Conservation (phyloP, 108 stramenopile species). For the Mayamaea pseudoterrestris region DNA sequence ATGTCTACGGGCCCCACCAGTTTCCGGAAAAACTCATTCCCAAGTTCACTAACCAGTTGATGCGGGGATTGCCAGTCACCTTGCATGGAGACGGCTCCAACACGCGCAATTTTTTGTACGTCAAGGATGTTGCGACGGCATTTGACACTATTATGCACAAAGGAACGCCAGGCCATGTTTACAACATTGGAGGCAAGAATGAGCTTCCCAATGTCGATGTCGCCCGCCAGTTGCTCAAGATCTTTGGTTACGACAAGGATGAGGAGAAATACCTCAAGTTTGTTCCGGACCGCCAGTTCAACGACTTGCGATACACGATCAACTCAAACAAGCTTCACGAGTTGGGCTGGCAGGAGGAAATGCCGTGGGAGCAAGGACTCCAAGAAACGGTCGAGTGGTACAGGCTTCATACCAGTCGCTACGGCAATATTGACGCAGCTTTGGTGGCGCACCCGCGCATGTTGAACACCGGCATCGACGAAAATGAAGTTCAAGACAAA, state of each 20-base stretch:
- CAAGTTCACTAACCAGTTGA: conserved; percentile 96
- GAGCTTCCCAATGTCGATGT: conserved; percentile 84
- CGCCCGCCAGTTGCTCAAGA: conserved; percentile 70
- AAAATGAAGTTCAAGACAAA: too few relatives aligned
- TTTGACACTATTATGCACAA: conserved; percentile 94
- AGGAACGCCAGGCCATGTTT: conserved; percentile 81
- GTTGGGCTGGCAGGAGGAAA: conserved; percentile 90
- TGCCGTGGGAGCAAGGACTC: conserved; percentile 93
- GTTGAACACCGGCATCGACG: conserved; percentile 16
- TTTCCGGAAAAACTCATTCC: conserved; percentile 99
- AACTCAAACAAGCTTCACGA: conserved; percentile 75
- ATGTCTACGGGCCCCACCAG: conserved; percentile 98
- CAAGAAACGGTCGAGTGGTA: conserved; percentile 94
- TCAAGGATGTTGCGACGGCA: conserved; percentile 93
- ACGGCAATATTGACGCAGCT: conserved; percentile 93
- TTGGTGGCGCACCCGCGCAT: conserved; percentile 96
- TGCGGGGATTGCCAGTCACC: conserved; percentile 82
- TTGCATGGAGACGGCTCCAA: conserved; percentile 95
- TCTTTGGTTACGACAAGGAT: conserved; percentile 54
- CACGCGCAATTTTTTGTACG: conserved; percentile 95
- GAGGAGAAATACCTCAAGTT: conserved; percentile 69
- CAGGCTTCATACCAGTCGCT: conserved; percentile 69
- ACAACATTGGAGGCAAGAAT: conserved; percentile 96
- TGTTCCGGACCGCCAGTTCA: conserved; percentile 95
- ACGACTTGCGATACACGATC: conserved; percentile 98